Percentiles rank a stretch among this genome's conserved stretches.
Evolutionary conservation across 768 basidiomycete species (phyloP).

Genomic region (Trametes punicea): DNA sequence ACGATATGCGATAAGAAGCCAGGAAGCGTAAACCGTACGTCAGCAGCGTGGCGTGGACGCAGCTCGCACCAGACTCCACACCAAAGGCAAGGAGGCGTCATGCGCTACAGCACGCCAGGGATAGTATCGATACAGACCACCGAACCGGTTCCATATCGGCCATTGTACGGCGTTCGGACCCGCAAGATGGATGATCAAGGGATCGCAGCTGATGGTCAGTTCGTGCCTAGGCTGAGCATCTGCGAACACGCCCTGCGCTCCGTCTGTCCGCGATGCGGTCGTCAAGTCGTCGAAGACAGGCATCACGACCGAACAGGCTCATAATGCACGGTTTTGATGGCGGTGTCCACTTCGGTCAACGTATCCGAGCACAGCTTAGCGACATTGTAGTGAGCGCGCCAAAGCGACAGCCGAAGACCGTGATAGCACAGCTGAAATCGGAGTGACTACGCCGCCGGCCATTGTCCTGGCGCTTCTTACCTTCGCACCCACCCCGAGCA

Average conservation of each 20-base stretch:
- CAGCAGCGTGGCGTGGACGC: slow-evolving; percentile 14
- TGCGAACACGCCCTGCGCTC: background rate
- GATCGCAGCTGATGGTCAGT: slow-evolving; percentile 1
- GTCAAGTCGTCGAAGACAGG: background rate
- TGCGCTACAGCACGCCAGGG: slow-evolving; percentile 9
- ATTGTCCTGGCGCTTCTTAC: slow-evolving; percentile 11
- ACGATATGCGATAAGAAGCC: slow-evolving; percentile 16
- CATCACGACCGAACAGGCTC: slow-evolving; percentile 5
- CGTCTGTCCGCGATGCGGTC: slow-evolving; percentile 3
- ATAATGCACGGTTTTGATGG: slow-evolving; percentile 8
- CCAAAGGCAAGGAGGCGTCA: slow-evolving; percentile 9
- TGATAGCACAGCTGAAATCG: slow-evolving; percentile 5
- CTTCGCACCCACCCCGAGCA: slow-evolving; percentile 10
- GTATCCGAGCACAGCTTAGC: slow-evolving; percentile 8
- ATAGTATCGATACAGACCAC: slow-evolving; percentile 5
- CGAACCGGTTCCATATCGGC: slow-evolving; percentile 17
- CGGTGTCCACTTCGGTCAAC: slow-evolving; percentile 1
- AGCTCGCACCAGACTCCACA: slow-evolving; percentile 6
- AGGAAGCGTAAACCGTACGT: slow-evolving; percentile 8
- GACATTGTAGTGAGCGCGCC: slow-evolving; percentile 6
- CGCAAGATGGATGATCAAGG: slow-evolving; percentile 9
- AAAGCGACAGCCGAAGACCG: slow-evolving; percentile 5
- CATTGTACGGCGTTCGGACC: slow-evolving; percentile 17
- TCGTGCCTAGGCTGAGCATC: background rate
- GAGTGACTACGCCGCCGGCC: slow-evolving; percentile 2